Percentiles rank a stretch among this genome's conserved stretches.
phyloP scores from a whole-genome alignment of 345 rosid genomes.

The Stellera chamaejasme region DNA sequence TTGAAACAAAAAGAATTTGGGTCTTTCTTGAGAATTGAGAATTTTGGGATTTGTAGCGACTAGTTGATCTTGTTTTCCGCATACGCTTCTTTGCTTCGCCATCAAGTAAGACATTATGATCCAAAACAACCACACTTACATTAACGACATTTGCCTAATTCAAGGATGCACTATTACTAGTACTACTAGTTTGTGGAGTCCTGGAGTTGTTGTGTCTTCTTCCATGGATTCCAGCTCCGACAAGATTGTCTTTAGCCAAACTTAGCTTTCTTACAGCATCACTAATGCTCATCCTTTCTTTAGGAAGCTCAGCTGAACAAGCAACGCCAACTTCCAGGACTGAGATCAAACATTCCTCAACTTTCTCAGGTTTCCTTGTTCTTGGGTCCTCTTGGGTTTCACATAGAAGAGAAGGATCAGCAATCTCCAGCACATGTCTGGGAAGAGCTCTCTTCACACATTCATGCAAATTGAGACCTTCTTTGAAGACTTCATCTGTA shows the following conservation, averaged over 20 bases:
- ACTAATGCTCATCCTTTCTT: constrained; percentile 2
- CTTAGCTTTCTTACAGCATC: constrained; percentile 6
- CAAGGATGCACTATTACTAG: too few species aligned
- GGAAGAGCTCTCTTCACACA: constrained; percentile 15
- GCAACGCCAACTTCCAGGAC: constrained; percentile 12
- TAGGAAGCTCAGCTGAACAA: constrained; percentile 10
- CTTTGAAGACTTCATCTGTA: constrained; percentile 16
- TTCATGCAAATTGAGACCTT: constrained; percentile 11
- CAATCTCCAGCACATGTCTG: constrained; percentile 1
- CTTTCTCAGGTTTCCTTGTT: neutral
- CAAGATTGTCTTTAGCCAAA: neutral
- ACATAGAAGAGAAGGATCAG: constrained; percentile 11
- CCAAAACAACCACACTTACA: too few species aligned
- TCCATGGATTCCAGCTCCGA: neutral
- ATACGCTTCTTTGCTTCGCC: too few species aligned
- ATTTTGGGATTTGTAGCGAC: too few species aligned
- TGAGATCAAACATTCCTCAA: constrained; percentile 2
- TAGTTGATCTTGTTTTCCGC: too few species aligned
- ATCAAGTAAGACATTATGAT: too few species aligned
- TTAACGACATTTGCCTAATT: too few species aligned
- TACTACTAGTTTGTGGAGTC: too few species aligned
- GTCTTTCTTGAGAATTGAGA: too few species aligned
- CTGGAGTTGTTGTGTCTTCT: too few species aligned
- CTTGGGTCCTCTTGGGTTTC: neutral
- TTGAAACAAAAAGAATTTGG: too few species aligned